These are phyloP conservation scores for Claviceps sp. DNA, from an alignment of 2,329 filamentous ascomycete species.

Conservation along the genomic window DNA sequence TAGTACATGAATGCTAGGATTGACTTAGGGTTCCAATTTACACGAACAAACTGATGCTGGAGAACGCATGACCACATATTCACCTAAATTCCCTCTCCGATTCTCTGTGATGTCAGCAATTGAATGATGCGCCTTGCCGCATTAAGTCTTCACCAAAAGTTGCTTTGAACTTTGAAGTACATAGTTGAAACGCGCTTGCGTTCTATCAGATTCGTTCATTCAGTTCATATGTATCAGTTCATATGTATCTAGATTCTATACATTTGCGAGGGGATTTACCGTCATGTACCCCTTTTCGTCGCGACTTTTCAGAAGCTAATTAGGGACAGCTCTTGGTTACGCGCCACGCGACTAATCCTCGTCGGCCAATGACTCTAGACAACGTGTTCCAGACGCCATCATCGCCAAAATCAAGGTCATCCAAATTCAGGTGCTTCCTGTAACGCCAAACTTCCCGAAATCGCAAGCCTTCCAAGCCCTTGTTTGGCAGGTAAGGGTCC, in stretches of 20 bases:
- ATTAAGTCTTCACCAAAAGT: too few relatives aligned
- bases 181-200: too few relatives aligned
- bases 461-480: conserved; percentile 43
- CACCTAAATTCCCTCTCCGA: background rate
- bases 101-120: background rate
- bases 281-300: background rate
- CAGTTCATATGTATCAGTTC: background rate
- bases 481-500: conserved; percentile 47
- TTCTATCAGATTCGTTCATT: too few relatives aligned
- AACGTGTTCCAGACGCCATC: conserved; percentile 65
- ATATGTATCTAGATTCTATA: background rate
- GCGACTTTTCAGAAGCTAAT: background rate
- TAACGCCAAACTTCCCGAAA: conserved; percentile 62
- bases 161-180: background rate
- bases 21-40: conserved; percentile 5
- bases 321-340: conserved; percentile 45
- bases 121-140: background rate
- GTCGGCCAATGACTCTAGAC: conserved; percentile 49
- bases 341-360: conserved; percentile 49
- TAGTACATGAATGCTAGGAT: conserved; percentile 1
- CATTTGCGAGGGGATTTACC: background rate
- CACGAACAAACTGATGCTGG: background rate
- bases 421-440: conserved; percentile 56
- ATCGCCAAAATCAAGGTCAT: conserved; percentile 67
- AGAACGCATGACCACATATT: background rate